Evolutionary conservation across 352 stramenopile species (phyloP).

Genomic region (Phytophthora sojae): DNA sequence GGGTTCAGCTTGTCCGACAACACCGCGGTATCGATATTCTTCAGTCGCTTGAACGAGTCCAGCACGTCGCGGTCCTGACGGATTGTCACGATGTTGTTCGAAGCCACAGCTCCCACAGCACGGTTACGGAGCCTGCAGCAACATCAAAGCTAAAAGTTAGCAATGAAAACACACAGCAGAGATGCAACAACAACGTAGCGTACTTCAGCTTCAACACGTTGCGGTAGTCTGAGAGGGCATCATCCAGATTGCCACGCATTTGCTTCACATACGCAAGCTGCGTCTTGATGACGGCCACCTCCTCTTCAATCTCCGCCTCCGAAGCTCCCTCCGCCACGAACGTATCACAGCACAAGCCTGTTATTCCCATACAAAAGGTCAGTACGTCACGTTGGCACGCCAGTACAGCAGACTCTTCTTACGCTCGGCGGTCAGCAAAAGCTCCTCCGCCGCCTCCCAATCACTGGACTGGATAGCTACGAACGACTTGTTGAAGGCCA

Average conservation of each 20-base stretch:
- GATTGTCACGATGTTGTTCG: slow-evolving; percentile 88
- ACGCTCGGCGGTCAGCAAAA: slow-evolving; percentile 72
- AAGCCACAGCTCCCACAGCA: slow-evolving; percentile 66
- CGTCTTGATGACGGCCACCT: slow-evolving; percentile 76
- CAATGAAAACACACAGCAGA: slow-evolving; percentile 1
- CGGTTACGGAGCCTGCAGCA: slow-evolving; percentile 64
- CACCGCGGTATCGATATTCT: slow-evolving; percentile 63
- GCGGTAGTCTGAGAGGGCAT: slow-evolving; percentile 75
- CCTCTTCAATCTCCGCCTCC: slow-evolving; percentile 69
- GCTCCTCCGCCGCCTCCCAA: slow-evolving; percentile 53
- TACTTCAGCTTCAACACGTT: slow-evolving; percentile 87
- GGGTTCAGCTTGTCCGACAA: slow-evolving; percentile 68
- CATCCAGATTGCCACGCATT: slow-evolving; percentile 73
- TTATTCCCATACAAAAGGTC: not conserved
- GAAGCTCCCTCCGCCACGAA: slow-evolving; percentile 62
- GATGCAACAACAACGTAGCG: slow-evolving; percentile 5
- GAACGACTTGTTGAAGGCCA: slow-evolving; percentile 89
- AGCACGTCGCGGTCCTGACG: slow-evolving; percentile 79
- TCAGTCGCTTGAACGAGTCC: slow-evolving; percentile 88
- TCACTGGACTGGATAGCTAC: slow-evolving; percentile 73
- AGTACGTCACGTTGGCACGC: not conserved
- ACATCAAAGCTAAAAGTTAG: slow-evolving; percentile 15
- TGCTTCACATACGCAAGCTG: slow-evolving; percentile 85
- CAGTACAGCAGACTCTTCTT: slow-evolving; percentile 11
- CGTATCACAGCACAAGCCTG: slow-evolving; percentile 75